phyloP scores from a whole-genome alignment of 768 basidiomycete species.

The Coprinopsis cinerea region DNA sequence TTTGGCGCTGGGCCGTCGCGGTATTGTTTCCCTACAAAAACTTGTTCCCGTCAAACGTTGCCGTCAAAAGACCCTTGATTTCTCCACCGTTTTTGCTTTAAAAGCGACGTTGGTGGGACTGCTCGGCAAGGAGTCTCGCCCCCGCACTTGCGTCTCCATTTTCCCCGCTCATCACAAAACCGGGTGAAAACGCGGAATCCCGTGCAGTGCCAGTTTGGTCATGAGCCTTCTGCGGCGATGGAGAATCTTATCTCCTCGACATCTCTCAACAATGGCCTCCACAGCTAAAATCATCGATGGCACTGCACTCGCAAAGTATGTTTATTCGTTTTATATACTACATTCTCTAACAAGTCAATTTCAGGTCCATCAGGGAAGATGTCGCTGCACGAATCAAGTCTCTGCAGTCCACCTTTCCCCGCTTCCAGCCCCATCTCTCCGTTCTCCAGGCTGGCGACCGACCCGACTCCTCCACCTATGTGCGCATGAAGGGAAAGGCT shows the following conservation, averaged over 20 bases:
- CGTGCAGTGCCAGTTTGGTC: constrained; percentile 13
- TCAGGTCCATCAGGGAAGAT: constrained; percentile 73
- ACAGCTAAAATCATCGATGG: constrained; percentile 70
- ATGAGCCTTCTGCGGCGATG: constrained; percentile 12
- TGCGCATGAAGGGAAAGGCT: constrained; percentile 97
- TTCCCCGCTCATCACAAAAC: too few species aligned
- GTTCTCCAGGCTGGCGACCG: constrained; percentile 93
- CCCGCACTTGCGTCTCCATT: too few species aligned
- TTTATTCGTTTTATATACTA: constrained; percentile 11
- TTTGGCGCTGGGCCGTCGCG: too few species aligned
- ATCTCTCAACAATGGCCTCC: constrained; percentile 33
- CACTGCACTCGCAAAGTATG: constrained; percentile 76
- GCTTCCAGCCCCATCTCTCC: constrained; percentile 84
- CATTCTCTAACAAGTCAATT: constrained; percentile 8
- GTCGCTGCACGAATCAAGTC: constrained; percentile 66
- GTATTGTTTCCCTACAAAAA: too few species aligned
- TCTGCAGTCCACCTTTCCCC: constrained; percentile 65
- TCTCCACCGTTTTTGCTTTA: too few species aligned
- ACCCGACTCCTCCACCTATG: constrained; percentile 86
- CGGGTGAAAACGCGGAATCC: constrained; percentile 14
- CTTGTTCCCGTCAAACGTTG: too few species aligned
- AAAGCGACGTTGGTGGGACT: too few species aligned
- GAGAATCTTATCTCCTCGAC: constrained; percentile 31
- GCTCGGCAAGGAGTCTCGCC: too few species aligned
- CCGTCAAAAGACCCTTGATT: too few species aligned